Evolutionary conservation across 2,329 filamentous ascomycete species (phyloP).

Genomic region (Scedosporium minutisporum): DNA sequence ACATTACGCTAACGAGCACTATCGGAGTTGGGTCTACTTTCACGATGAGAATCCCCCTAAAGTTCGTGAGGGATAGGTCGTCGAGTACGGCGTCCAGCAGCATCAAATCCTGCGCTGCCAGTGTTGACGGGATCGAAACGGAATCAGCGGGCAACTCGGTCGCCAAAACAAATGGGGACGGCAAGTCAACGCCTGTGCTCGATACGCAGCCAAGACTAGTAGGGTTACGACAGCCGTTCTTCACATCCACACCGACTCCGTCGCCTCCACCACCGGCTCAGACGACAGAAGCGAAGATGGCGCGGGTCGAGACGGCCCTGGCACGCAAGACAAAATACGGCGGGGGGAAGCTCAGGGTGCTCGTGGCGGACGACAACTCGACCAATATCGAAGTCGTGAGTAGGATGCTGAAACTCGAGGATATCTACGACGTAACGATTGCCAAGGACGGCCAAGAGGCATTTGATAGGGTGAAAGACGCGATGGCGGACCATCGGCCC

Average conservation of each 20-base stretch:
- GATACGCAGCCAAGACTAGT: slow-evolving; percentile 70
- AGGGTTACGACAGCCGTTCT: slow-evolving; percentile 76
- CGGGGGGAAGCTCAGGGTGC: slow-evolving; percentile 60
- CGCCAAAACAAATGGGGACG: slow-evolving; percentile 15
- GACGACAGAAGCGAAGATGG: slow-evolving; percentile 49
- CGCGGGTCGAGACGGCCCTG: slow-evolving; percentile 52
- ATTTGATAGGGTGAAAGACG: slow-evolving; percentile 73
- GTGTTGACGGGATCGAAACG: slow-evolving; percentile 32
- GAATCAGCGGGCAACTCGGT: slow-evolving; percentile 23
- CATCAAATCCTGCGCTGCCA: slow-evolving; percentile 37
- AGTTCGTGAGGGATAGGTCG: slow-evolving; percentile 58
- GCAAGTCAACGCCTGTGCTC: slow-evolving; percentile 28
- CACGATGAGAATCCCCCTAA: slow-evolving; percentile 71
- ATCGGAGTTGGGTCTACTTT: slow-evolving; percentile 71
- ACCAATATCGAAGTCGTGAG: slow-evolving; percentile 51
- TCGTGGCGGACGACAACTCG: slow-evolving; percentile 68
- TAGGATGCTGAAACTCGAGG: slow-evolving; percentile 63
- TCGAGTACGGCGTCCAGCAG: slow-evolving; percentile 48
- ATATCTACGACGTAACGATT: slow-evolving; percentile 79
- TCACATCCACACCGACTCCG: slow-evolving; percentile 35
- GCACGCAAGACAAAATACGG: slow-evolving; percentile 45
- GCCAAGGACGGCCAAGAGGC: slow-evolving; percentile 83
- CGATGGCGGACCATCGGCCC: slow-evolving; percentile 60
- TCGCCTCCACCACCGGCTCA: slow-evolving; percentile 12
- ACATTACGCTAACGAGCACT: slow-evolving; percentile 60